Evolutionary conservation across 1,284 basidiomycete species (phyloP), one percentile per base, ranked within the genome.

Genomic region (Porogramme epimiltina): DNA sequence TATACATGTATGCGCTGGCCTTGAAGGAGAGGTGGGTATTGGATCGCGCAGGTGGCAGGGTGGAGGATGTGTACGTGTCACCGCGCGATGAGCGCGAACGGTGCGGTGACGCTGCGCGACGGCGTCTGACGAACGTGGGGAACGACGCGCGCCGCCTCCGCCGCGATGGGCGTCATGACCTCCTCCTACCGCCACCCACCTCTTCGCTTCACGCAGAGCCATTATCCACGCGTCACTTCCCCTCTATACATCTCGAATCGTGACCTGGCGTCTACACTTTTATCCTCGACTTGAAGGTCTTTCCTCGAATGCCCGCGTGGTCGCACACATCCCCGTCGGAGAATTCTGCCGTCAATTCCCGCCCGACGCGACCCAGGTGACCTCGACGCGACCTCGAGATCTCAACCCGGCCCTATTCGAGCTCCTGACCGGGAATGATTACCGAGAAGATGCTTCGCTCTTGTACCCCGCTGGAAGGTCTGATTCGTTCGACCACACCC

Each of bases 1-100:
- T 24, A 11, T 6, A 28, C 57, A 59, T 59, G 51, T 53, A 49
- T 36, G 45, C 42, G 38, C 13, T 46, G 19, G n/a, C n/a, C 15
- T 42, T 6, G 28, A 26, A 19, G 15, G 37, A 51, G 39, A 26
- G 11, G 24, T 39, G 39, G 20, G n/a, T n/a, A n/a, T 15, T 31
- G 47, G 22, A 16, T 15, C 20, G 34, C 11, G n/a, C 18, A 40
- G 44, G n/a, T 23, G 6, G 28, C 8, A 31, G 28, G 15, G 28
- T 15, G 31, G 33, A 19, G 18, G 10, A 3, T 11, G 34, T 13
- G 40, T 15, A 31, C 23, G 40, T 22, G 23, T 22, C 28, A 22
- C 28, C 43, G 28, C 28, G 28, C 28, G 28, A 31, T 31, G 28
- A 31, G 28, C 28, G 28, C 28, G 28, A 31, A 6, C 28, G n/a